phyloP scores from a whole-genome alignment of 2,329 filamentous ascomycete species.

The Pseudogymnoascus sp. region DNA sequence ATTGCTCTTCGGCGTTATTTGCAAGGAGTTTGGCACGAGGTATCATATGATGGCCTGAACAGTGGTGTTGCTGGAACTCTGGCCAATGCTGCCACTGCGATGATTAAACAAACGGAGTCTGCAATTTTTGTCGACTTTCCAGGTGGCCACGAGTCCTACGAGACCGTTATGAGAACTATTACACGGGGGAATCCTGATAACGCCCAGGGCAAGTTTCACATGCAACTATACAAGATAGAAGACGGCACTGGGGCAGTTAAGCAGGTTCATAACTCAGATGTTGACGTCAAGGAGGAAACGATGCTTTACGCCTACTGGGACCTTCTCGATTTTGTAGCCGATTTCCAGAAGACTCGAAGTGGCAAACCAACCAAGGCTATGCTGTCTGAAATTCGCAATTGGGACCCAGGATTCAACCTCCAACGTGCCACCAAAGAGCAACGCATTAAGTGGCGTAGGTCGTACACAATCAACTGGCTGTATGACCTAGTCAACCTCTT shows the following conservation, averaged over 20 bases:
- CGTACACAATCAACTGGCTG: slow-evolving; percentile 43
- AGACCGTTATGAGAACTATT: slow-evolving; percentile 34
- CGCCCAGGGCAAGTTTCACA: slow-evolving; percentile 22
- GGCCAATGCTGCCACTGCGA: slow-evolving; percentile 34
- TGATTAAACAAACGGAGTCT: slow-evolving; percentile 32
- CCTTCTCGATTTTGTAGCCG: slow-evolving; percentile 36
- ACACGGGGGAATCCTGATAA: slow-evolving; percentile 31
- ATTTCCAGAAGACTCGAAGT: slow-evolving; percentile 36
- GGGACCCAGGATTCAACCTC: slow-evolving; percentile 36
- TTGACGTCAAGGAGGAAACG: slow-evolving; percentile 37
- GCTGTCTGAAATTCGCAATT: slow-evolving; percentile 31
- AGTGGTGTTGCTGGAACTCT: slow-evolving; percentile 36
- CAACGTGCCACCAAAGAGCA: slow-evolving; percentile 31
- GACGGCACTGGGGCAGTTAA: slow-evolving; percentile 11
- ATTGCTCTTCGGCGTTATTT: slow-evolving; percentile 31
- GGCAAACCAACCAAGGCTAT: slow-evolving; percentile 40
- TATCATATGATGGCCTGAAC: slow-evolving; percentile 30
- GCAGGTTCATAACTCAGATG: slow-evolving; percentile 16
- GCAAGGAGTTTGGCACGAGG: slow-evolving; percentile 35
- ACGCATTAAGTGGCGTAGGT: slow-evolving; percentile 37
- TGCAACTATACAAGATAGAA: slow-evolving; percentile 17
- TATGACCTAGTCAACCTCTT: slow-evolving; percentile 42
- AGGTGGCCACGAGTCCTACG: slow-evolving; percentile 34
- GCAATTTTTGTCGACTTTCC: slow-evolving; percentile 39
- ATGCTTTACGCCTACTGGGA: slow-evolving; percentile 35